Conservation (phyloP, 1,284 basidiomycete species). For the Moesziomyces parantarcticus region DNA sequence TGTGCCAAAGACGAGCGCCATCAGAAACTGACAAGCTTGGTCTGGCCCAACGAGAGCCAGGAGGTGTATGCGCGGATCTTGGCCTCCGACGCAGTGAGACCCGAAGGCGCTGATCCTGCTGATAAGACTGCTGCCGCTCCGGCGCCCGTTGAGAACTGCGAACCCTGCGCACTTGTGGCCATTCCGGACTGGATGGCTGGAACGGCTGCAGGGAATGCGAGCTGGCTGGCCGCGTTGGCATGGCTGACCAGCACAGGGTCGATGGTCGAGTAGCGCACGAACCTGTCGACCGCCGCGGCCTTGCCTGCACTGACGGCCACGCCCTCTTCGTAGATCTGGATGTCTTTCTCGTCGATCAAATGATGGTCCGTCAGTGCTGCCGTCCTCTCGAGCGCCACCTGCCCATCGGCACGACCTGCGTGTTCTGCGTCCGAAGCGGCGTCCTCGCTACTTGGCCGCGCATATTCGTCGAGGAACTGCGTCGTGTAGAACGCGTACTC, state of each 20-base stretch:
- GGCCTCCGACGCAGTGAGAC: slow-evolving; percentile 30
- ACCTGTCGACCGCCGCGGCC: slow-evolving; percentile 17
- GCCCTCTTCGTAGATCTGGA: slow-evolving; percentile 53
- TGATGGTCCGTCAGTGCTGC: slow-evolving; percentile 34
- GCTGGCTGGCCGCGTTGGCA: slow-evolving; percentile 27
- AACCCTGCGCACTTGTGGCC: slow-evolving; percentile 1
- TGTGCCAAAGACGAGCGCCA: neutral
- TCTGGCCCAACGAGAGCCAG: slow-evolving; percentile 50
- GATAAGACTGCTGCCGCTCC: neutral
- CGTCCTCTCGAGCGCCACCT: neutral
- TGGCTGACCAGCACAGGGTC: slow-evolving; percentile 41
- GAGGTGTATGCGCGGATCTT: slow-evolving; percentile 47
- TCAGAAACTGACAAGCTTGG: slow-evolving; percentile 39
- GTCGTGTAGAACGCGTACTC: slow-evolving; percentile 51
- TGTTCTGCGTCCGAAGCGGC: neutral
- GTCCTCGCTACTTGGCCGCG: slow-evolving; percentile 16
- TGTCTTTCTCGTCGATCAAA: slow-evolving; percentile 47
- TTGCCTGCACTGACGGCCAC: slow-evolving; percentile 27
- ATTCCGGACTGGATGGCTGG: slow-evolving; percentile 4
- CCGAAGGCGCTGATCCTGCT: neutral
- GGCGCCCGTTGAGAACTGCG: neutral
- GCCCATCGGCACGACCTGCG: neutral
- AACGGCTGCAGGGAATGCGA: slow-evolving; percentile 3
- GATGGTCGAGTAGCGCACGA: slow-evolving; percentile 22
- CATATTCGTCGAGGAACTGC: slow-evolving; percentile 41